A percentile compares a stretch with the other conserved stretches of the same genome.
Evolutionary conservation across 768 basidiomycete species (phyloP).

Genomic region (Mycena pura): DNA sequence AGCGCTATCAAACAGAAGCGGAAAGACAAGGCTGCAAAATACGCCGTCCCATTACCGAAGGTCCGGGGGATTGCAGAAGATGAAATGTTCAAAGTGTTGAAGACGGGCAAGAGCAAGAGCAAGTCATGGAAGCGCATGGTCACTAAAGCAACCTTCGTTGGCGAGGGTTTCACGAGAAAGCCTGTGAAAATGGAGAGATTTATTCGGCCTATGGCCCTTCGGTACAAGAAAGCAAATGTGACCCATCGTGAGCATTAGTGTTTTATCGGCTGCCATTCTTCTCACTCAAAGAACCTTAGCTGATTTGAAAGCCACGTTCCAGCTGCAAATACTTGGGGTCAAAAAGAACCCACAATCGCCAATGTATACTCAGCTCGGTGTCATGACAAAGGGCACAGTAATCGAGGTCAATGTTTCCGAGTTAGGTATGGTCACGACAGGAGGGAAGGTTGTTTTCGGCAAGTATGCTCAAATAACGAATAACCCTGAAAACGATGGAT

Average conservation of each 20-base stretch:
- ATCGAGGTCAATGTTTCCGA: conserved; percentile 99
- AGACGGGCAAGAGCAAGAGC: conserved; percentile 94
- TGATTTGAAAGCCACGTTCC: conserved; percentile 98
- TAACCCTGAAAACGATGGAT: conserved; percentile 96
- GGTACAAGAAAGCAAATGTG: conserved; percentile 98
- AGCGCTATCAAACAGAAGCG: conserved; percentile 97
- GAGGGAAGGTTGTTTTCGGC: conserved; percentile 93
- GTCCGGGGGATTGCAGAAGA: conserved; percentile 98
- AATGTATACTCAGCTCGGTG: conserved; percentile 95
- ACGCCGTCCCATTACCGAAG: conserved; percentile 94
- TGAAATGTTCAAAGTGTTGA: conserved; percentile 99
- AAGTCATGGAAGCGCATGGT: conserved; percentile 99
- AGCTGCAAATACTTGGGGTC: conserved; percentile 95
- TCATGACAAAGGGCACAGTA: conserved; percentile 97
- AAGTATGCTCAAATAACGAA: conserved; percentile 95
- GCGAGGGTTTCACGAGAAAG: conserved; percentile 96
- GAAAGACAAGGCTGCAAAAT: conserved; percentile 99
- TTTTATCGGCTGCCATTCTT: background rate
- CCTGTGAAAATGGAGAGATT: conserved; percentile 99
- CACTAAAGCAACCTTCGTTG: conserved; percentile 98
- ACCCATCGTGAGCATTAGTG: conserved; percentile 83
- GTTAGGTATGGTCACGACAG: conserved; percentile 95
- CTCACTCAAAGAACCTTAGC: conserved; percentile 56
- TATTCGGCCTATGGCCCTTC: conserved; percentile 95
- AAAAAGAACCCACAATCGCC: conserved; percentile 99